A percentile compares a stretch with the other conserved stretches of the same genome.
Evolutionary conservation across 1,284 basidiomycete genomes (phyloP).

Genomic region (Taiwanofungus camphoratus): DNA sequence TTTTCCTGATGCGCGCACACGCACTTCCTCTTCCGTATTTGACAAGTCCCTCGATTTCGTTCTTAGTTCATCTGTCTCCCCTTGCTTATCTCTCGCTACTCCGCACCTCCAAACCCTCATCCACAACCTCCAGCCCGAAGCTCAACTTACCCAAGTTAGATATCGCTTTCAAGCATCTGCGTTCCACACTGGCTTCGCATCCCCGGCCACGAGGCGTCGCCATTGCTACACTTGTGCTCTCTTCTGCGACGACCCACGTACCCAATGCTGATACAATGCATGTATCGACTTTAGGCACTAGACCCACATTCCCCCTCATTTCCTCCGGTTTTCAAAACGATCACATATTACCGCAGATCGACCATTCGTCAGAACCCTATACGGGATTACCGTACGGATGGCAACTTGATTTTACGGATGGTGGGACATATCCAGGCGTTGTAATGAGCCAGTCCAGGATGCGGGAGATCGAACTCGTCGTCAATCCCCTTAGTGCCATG

Average conservation of each 20-base stretch:
- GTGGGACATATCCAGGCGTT: slow-evolving; percentile 46
- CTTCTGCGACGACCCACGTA: slow-evolving; percentile 25
- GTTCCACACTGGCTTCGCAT: slow-evolving; percentile 35
- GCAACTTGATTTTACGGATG: slow-evolving; percentile 67
- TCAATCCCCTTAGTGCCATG: slow-evolving; percentile 50
- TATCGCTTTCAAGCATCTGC: slow-evolving; percentile 45
- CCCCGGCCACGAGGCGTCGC: slow-evolving; percentile 41
- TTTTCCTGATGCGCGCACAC: slow-evolving; percentile 58
- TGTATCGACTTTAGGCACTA: slow-evolving; percentile 22
- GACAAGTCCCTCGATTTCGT: slow-evolving; percentile 58
- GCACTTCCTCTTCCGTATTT: slow-evolving; percentile 66
- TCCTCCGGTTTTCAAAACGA: slow-evolving; percentile 40
- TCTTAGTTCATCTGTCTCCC: slow-evolving; percentile 65
- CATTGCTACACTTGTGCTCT: slow-evolving; percentile 51
- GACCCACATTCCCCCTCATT: slow-evolving; percentile 33
- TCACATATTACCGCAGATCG: slow-evolving; percentile 43
- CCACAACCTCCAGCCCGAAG: slow-evolving; percentile 12
- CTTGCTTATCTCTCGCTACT: slow-evolving; percentile 58
- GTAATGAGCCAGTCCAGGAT: slow-evolving; percentile 67
- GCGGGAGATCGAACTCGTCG: slow-evolving; percentile 57
- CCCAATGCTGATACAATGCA: slow-evolving; percentile 17
- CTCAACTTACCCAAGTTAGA: slow-evolving; percentile 40
- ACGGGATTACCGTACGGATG: slow-evolving; percentile 40
- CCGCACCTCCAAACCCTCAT: slow-evolving; percentile 27
- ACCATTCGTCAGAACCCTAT: slow-evolving; percentile 23